A percentile compares a stretch with the other conserved stretches of the same genome.
These are phyloP conservation scores for Bipolaris victoriae DNA, from an alignment of 2,329 filamentous ascomycete genomes.

Conservation along the genomic window DNA sequence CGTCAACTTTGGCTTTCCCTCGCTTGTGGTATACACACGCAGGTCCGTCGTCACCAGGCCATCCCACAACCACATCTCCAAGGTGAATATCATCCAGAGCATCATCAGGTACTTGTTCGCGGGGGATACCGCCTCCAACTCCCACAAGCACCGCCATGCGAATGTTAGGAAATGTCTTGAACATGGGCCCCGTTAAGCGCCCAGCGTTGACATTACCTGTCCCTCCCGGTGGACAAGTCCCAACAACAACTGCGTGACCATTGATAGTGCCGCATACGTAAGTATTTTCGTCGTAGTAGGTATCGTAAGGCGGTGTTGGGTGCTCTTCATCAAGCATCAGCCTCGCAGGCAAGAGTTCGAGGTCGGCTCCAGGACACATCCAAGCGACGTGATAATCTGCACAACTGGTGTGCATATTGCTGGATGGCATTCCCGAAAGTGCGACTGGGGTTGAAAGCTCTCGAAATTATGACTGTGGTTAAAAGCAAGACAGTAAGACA, in stretches of 20 bases:
- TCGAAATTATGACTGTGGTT: background rate
- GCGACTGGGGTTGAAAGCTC: too few relatives aligned
- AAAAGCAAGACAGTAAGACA: too few relatives aligned
- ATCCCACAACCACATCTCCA: background rate
- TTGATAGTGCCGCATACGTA: slow-evolving; percentile 16
- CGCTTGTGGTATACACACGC: slow-evolving; percentile 5
- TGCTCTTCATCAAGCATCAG: slow-evolving; percentile 22
- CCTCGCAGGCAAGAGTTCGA: slow-evolving; percentile 18
- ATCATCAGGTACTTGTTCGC: background rate
- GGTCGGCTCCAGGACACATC: slow-evolving; percentile 5
- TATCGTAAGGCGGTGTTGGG: slow-evolving; percentile 12
- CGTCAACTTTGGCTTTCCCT: slow-evolving; percentile 10
- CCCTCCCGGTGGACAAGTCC: slow-evolving; percentile 8
- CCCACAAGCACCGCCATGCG: slow-evolving; percentile 19
- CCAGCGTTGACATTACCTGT: slow-evolving; percentile 18
- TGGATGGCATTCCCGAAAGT: background rate
- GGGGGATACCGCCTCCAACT: slow-evolving; percentile 20
- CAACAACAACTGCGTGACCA: slow-evolving; percentile 17
- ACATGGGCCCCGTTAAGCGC: slow-evolving; percentile 13
- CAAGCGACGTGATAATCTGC: background rate
- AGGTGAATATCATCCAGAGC: background rate
- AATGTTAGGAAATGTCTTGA: slow-evolving; percentile 19
- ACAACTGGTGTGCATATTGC: background rate
- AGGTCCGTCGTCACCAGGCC: background rate
- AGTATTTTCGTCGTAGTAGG: slow-evolving; percentile 19